Evolutionary conservation across 129 eudicot species (phyloP).

Genomic region (Flaveria ramosissima): DNA sequence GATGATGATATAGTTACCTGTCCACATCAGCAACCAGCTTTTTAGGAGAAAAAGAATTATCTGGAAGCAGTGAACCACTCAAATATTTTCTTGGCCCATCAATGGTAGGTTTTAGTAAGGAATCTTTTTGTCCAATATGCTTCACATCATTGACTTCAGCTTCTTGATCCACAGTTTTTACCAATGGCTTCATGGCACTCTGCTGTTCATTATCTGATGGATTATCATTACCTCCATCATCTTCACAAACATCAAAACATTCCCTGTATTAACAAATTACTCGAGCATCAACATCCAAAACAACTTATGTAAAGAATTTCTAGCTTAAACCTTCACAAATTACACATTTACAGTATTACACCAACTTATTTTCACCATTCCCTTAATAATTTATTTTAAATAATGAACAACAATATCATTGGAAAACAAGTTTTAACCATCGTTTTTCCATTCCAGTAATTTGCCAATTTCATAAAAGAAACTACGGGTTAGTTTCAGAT

Average conservation of each 20-base stretch:
- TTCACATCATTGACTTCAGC: constrained; percentile 47
- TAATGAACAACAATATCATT: not conserved
- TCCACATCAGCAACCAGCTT: constrained; percentile 53
- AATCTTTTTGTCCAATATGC: constrained; percentile 37
- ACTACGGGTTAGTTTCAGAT: not conserved
- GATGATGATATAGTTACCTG: constrained; percentile 49
- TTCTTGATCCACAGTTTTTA: constrained; percentile 49
- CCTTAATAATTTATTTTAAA: constrained; percentile 2
- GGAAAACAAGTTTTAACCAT: constrained; percentile 13
- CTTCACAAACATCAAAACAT: constrained; percentile 85
- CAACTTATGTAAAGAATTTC: not conserved
- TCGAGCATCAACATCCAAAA: constrained; percentile 15
- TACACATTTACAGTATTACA: constrained; percentile 8
- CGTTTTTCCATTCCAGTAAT: constrained; percentile 9
- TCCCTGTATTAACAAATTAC: constrained; percentile 57
- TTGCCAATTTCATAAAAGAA: not conserved
- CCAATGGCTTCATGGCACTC: constrained; percentile 35
- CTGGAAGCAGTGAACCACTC: constrained; percentile 79
- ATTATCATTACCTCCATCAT: constrained; percentile 50
- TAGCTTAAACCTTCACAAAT: not conserved
- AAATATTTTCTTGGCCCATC: constrained; percentile 50
- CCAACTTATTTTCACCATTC: not conserved
- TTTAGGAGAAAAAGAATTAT: constrained; percentile 52
- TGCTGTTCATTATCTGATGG: constrained; percentile 53
- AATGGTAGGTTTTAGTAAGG: constrained; percentile 41